Evolutionary conservation across 2,329 filamentous ascomycete genomes (phyloP), one percentile per base, ranked within the genome.

Genomic region (Neopestalotiopsis sp.): DNA sequence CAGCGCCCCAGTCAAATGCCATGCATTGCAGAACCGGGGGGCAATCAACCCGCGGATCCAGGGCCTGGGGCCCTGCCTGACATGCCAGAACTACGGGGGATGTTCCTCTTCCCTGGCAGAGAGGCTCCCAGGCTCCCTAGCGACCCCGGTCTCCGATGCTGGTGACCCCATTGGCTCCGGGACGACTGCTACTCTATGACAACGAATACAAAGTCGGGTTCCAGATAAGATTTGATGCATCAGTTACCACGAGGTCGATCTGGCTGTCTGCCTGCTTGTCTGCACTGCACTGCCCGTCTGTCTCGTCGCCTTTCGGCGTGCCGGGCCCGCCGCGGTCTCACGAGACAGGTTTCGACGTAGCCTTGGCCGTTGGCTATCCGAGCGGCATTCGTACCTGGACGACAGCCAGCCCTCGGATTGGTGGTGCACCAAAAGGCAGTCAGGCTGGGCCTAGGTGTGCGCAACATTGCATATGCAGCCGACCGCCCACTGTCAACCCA

Each of bases 391-490:
- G 32, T 61, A 20, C 32, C 28, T 30, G 59, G 30, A 61, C 12
- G 13, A 30, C 28, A 34, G 13, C 28, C 13, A 17, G 17, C 20
- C 56, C 17, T 20, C 32, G 13, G 14, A n/a, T 61, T 32, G 17
- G 28, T 10, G 28, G 30, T 32, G 30, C 17, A 13, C 28, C 30
- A 20, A n/a, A 5, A 5, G 17, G 28, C 5, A 61, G 28, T 20
- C 28, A 38, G 32, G 28, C 13, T 20, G 13, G 59, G 32, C 28
- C 59, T n/a, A 49, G 14, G 20, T 42, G 38, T 24, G 40, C 38
- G 61, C 61, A 64, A 49, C 61, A 45, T 28, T 49, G 61, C 38
- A 64, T 49, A 64, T 64, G 61, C 61, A 49, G 61, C 40, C 34
- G 28, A 30, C 61, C 61, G 40, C 28, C 13, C 34, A 45, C 61